These are phyloP conservation scores for Coprinellus aureogranulatus DNA, from an alignment of 768 basidiomycete genomes.

Conservation along the genomic window DNA sequence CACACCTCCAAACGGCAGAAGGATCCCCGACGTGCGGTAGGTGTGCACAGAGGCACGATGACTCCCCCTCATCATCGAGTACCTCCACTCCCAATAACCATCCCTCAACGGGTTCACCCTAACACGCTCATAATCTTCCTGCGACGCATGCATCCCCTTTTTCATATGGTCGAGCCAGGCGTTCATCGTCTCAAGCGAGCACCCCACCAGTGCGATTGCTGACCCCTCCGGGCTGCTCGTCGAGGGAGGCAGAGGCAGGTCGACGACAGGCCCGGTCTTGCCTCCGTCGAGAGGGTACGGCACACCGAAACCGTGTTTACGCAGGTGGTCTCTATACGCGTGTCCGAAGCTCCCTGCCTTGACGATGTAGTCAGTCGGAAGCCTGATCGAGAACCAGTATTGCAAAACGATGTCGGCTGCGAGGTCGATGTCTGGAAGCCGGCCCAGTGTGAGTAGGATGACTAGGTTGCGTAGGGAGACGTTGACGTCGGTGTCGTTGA, in stretches of 20 bases:
- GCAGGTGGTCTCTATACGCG: not conserved
- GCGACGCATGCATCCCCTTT: slow-evolving; percentile 13
- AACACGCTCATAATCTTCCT: slow-evolving; percentile 27
- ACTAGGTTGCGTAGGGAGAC: slow-evolving; percentile 18
- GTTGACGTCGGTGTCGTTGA: not conserved
- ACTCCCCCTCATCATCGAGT: too few relatives aligned
- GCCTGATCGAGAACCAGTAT: slow-evolving; percentile 46
- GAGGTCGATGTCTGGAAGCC: slow-evolving; percentile 25
- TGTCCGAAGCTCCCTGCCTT: not conserved
- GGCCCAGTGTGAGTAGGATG: slow-evolving; percentile 40
- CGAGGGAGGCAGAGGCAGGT: too few relatives aligned
- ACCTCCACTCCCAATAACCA: too few relatives aligned
- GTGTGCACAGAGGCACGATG: slow-evolving; percentile 42
- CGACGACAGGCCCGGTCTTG: not conserved
- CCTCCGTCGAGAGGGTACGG: not conserved
- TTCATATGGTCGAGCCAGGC: not conserved
- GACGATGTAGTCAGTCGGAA: slow-evolving; percentile 31
- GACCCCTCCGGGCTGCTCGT: too few relatives aligned
- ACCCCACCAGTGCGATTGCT: too few relatives aligned
- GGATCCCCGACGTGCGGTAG: slow-evolving; percentile 39
- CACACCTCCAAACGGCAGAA: slow-evolving; percentile 46
- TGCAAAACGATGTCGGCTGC: slow-evolving; percentile 47
- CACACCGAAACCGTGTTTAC: not conserved
- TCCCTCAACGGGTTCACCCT: slow-evolving; percentile 31
- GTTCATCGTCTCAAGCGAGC: not conserved